Base-by-base conservation (phyloP, 371 early-diverging fungal genomes). In the Umbelopsis sp. region DNA sequence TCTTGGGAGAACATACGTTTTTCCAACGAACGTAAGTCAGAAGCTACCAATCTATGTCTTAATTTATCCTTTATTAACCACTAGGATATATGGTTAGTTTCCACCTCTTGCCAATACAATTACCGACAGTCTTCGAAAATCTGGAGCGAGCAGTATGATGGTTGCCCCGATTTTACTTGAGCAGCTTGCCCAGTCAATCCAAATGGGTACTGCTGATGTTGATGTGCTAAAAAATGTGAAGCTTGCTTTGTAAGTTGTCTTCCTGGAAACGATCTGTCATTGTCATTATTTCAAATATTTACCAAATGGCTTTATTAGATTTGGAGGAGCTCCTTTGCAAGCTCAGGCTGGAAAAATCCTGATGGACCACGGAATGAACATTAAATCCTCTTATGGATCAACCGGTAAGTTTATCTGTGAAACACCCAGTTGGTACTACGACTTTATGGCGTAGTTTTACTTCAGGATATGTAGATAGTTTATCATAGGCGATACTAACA, bases 321-420 rank as follows among this genome's bases (percentile, higher is more conserved):
- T 29, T 57, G 57, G 57, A 18, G 57, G 57, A 16, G 57, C 57
- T 12, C 32, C 57, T 57, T 16, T 57, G 35, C 57, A 57, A 14
- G 12, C 4, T n/a, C 18, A 29, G 32, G 4, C 35, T 29, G 57
- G 18, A 37, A 18, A 35, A 0, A 25, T 35, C 18, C n/a, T 57
- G 7, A 24, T 57, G 35, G 57, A 57, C 10, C 29, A 35, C 9
- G 57, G 57, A 18, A 14, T 57, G 18, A 57, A 57, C 32, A 29
- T 35, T 3, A 57, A 57, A 35, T 37, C 57, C 2, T 29, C 35
- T 25, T 57, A 57, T 57, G 57, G 57, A 37, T 3, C 57, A 8
- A 57, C 57, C 0, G 57, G 57, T 57, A 51, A 25, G 52, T 29
- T 29, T 1, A 29, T 29, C 29, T 29, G 0, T 29, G 29, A 4